Evolutionary conservation across 768 basidiomycete species (phyloP), one percentile per base, ranked within the genome.

Genomic region (Phylloporus sp.): DNA sequence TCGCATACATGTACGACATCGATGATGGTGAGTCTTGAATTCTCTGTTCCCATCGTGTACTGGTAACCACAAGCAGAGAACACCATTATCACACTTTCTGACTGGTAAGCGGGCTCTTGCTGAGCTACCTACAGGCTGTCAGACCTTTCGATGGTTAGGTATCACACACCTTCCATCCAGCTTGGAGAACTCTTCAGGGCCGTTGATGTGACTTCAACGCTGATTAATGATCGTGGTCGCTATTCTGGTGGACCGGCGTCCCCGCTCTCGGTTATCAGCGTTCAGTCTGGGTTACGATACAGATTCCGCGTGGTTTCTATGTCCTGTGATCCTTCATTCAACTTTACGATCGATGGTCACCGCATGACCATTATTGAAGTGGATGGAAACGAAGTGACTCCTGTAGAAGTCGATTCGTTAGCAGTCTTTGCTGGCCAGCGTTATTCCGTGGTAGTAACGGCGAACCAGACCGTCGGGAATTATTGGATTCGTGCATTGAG

Each of bases 211-310:
- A 65, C 76, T 48, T 64, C 77, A 9, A 76, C 74, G 5, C 64
- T 81, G 6, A 79, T 81, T 44, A 81, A 80, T 39, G 79, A 78
- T 1, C 57, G 60, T 18, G 79, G 80, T 18, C 73, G 78, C 28
- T 73, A 69, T 50, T n/a, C 49, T 5, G 71, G 66, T 6, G 76
- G 77, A 5, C 72, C 76, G 2, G 35, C 48, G 6, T 57, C 67
- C 4, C 53, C 66, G 1, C 67, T 80, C 24, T 59, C 79, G 0
- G 71, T 80, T 4, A 65, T 82, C 51, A 69, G 67, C 27, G 77
- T 82, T 20, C 45, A 59, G 13, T 44, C 44, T 0, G 70, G 72
- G n/a, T 65, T 60, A 29, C 70, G 77, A 7, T 81, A 81, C 52
- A 73, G 81, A 10, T 76, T 82, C 63, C 73, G 80, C 11, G 48